Percentiles rank a stretch among this genome's conserved stretches.
These are phyloP conservation scores for Magnolia sinica DNA, from an alignment of 164 flowering plant genomes.

Conservation along the genomic window DNA sequence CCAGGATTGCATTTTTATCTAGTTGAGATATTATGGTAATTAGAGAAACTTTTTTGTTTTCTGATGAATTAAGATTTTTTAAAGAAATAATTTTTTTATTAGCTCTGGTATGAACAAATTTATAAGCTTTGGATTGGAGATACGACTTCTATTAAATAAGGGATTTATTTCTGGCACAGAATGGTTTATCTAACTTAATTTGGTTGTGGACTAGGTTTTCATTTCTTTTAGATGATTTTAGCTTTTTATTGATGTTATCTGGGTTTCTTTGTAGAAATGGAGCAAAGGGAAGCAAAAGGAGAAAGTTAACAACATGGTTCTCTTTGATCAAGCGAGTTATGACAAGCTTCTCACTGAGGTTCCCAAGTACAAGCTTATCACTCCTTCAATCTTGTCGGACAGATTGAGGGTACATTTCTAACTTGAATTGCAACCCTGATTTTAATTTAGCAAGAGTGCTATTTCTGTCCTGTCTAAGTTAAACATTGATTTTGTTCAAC, in stretches of 20 bases:
- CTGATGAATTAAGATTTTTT: too few relatives aligned
- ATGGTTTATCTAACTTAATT: too few relatives aligned
- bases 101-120: too few relatives aligned
- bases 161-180: too few relatives aligned
- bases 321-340: conserved; percentile 51
- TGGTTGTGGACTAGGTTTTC: too few relatives aligned
- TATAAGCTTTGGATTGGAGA: too few relatives aligned
- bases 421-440: neutral
- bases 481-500: neutral
- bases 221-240: neutral
- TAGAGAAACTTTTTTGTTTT: too few relatives aligned
- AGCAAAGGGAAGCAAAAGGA: conserved; percentile 39
- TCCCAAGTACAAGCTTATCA: conserved; percentile 50
- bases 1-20: neutral
- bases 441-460: neutral
- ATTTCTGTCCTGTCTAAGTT: neutral
- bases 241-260: neutral
- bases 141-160: too few relatives aligned
- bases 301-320: conserved; percentile 48
- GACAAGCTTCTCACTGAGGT: conserved; percentile 45
- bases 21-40: neutral
- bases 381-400: conserved; percentile 49
- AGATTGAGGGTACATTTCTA: conserved; percentile 36
- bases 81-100: too few relatives aligned
- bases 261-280: conserved; percentile 26